Percentiles rank a stretch among this genome's conserved stretches.
Conservation (phyloP, 2,329 filamentous ascomycete species). For the Cladosporium sphaerospermum region DNA sequence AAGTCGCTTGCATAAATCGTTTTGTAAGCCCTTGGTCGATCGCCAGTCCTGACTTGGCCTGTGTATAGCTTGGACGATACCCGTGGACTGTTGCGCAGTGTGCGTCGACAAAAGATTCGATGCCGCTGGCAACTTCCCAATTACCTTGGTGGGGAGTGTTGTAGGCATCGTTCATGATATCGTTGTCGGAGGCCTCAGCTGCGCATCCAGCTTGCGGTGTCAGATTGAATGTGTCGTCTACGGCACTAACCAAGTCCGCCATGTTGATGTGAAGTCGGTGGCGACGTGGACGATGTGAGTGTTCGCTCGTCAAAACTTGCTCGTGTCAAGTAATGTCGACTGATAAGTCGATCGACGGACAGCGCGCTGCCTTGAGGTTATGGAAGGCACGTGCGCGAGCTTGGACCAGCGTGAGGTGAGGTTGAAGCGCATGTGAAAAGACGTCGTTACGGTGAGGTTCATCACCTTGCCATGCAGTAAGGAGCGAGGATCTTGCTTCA, state of each 20-base stretch:
- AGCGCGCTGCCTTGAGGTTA: no score
- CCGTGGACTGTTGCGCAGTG: conserved; percentile 14
- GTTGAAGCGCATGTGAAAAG: no score
- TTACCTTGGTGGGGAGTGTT: conserved; percentile 17
- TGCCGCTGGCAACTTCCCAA: conserved; percentile 15
- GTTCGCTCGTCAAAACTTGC: no score
- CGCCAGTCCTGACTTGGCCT: conserved; percentile 9
- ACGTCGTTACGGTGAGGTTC: no score
- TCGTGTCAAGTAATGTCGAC: no score
- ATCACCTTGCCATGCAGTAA: no score
- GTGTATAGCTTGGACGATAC: neutral
- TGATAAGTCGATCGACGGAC: no score
- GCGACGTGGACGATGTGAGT: neutral
- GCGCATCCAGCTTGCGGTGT: neutral
- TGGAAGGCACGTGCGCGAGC: no score
- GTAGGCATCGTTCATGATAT: conserved; percentile 9
- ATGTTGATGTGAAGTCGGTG: conserved; percentile 4
- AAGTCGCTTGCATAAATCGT: conserved; percentile 17
- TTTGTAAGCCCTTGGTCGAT: neutral
- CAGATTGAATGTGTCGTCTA: conserved; percentile 19
- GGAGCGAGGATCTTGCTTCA: conserved; percentile 21
- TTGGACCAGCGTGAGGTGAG: no score
- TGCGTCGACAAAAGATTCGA: conserved; percentile 24
- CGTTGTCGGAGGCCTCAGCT: neutral
- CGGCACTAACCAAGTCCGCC: conserved; percentile 13